Conservation (phyloP, 331 rosid genomes). For the Telfairia occidentalis region DNA sequence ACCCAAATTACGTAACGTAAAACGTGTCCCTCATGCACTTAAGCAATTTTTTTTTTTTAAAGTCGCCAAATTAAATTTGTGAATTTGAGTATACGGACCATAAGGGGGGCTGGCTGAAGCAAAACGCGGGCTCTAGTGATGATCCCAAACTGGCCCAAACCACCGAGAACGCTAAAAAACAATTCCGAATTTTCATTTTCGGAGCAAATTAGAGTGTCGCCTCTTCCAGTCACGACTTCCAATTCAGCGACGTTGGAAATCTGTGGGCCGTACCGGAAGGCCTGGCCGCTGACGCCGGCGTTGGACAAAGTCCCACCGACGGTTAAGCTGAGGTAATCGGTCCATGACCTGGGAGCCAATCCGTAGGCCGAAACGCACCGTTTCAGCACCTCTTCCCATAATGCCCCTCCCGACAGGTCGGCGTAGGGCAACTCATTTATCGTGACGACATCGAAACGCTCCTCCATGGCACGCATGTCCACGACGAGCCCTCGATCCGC, state of each 20-base stretch:
- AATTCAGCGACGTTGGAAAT: constrained; percentile 63
- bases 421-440: constrained; percentile 24
- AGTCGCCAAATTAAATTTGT: too few species aligned
- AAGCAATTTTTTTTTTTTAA: too few species aligned
- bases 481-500: constrained; percentile 57
- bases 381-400: constrained; percentile 77
- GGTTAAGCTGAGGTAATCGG: constrained; percentile 67
- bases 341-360: constrained; percentile 75
- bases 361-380: constrained; percentile 39
- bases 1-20: constrained; percentile 1
- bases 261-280: constrained; percentile 83
- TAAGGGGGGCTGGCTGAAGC: constrained; percentile 61
- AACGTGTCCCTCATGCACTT: constrained; percentile 16
- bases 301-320: constrained; percentile 86
- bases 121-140: constrained; percentile 58
- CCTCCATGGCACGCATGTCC: constrained; percentile 65
- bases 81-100: constrained; percentile 30
- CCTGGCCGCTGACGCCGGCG: constrained; percentile 85
- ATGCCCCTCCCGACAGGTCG: constrained; percentile 88
- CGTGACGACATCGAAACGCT: constrained; percentile 15
- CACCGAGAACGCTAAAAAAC: constrained; percentile 57
- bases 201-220: constrained; percentile 53
- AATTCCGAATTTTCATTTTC: constrained; percentile 56
- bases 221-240: constrained; percentile 71
- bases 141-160: constrained; percentile 81